These are phyloP conservation scores for Amniculicola lignicola DNA, from an alignment of 495 filamentous ascomycete genomes.

Conservation along the genomic window DNA sequence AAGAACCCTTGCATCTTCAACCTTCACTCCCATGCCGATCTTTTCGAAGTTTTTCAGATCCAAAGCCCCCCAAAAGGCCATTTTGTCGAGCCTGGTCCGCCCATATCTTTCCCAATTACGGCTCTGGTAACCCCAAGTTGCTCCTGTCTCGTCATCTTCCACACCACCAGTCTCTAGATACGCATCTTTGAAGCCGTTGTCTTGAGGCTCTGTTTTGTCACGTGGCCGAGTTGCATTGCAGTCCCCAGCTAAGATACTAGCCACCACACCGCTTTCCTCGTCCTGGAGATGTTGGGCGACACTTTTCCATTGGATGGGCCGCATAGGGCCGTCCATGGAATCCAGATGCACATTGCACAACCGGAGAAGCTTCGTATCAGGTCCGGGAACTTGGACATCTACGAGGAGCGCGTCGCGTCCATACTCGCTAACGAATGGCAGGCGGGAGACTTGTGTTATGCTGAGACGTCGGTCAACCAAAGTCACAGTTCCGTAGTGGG, in stretches of 20 bases:
- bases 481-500: slow-evolving; percentile 50
- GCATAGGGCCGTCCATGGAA: slow-evolving; percentile 42
- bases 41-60: slow-evolving; percentile 40
- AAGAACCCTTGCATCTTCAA: slow-evolving; percentile 31
- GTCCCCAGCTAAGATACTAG: slow-evolving; percentile 49
- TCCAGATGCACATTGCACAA: slow-evolving; percentile 57
- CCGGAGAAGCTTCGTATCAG: slow-evolving; percentile 34
- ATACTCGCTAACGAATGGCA: slow-evolving; percentile 46
- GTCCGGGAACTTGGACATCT: slow-evolving; percentile 41
- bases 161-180: slow-evolving; percentile 52
- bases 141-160: slow-evolving; percentile 50
- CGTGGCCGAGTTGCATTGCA: slow-evolving; percentile 55
- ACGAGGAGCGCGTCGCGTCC: slow-evolving; percentile 52
- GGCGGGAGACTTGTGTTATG: slow-evolving; percentile 46
- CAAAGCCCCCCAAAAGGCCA: slow-evolving; percentile 44
- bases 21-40: slow-evolving; percentile 46
- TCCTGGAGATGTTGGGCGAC: slow-evolving; percentile 44
- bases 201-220: slow-evolving; percentile 48
- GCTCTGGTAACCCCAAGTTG: slow-evolving; percentile 57
- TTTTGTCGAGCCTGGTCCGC: slow-evolving; percentile 54
- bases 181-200: slow-evolving; percentile 53
- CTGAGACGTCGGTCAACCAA: slow-evolving; percentile 48
- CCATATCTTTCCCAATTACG: slow-evolving; percentile 43
- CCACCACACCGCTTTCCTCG: slow-evolving; percentile 23
- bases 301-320: slow-evolving; percentile 47